Evolutionary conservation across 2,329 filamentous ascomycete genomes (phyloP), one percentile per base, ranked within the genome.

Genomic region (Claviceps spartinae): DNA sequence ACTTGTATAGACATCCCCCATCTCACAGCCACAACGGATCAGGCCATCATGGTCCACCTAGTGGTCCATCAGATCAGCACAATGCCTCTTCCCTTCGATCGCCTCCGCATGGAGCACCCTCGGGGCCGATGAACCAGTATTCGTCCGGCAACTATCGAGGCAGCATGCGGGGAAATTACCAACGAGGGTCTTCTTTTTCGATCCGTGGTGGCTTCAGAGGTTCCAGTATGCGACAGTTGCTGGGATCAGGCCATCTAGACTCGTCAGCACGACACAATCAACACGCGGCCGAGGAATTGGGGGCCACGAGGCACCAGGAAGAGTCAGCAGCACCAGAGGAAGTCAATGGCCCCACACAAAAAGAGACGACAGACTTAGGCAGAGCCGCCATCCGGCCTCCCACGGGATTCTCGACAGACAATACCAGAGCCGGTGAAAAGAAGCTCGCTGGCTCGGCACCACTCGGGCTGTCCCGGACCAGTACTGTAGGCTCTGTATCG

Each of bases 191-290:
- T 41, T 70, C 72, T 16, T 84, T 81, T 60, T 77, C 83, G 50
- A 70, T 69, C 34, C 72, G 79, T 48, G 74, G 74, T 42, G 69
- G 69, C 26, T 72, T 76, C 54, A 76, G 83, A 49, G 81, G 81
- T 38, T 72, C 56, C 6, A 13, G 18, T 71, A 82, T 68, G 78
- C 84, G 72, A 75, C 82, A 67, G 80, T 86, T 88, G 46, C 90
- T 87, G 85, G 85, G 78, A 52, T 75, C 81, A 5, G 52, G 52
- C 36, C 60, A 56, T 16, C 57, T 59, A 52, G 58, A 56, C 3
- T 55, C 60, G 18, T 47, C 58, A 11, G 51, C 57, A 42, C 57
- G 60, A 48, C 56, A 50, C 34, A 47, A 54, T 18, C 51, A 45
- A 24, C 7, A 55, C 20, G 41, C 52, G 5, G 38, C 53, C 36